Evolutionary conservation across 2,329 filamentous ascomycete genomes (phyloP).

Genomic region (Chalaropsis ovoidea): DNA sequence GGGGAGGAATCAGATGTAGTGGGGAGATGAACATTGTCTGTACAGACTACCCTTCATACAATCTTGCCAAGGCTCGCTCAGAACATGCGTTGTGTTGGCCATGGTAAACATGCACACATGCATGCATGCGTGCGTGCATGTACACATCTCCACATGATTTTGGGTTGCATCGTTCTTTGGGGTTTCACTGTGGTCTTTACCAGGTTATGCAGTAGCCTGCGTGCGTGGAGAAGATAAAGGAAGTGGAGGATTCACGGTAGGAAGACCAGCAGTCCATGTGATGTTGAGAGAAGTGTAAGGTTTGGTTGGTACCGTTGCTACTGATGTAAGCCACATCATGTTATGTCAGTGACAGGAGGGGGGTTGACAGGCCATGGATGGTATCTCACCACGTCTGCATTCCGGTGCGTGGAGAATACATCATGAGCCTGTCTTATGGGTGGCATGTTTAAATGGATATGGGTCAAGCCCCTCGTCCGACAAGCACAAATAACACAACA

Average conservation of each 20-base stretch:
- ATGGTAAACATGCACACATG: background rate
- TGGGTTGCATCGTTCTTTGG: conserved; percentile 8
- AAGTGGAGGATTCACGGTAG: background rate
- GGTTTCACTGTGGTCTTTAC: background rate
- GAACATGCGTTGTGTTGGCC: background rate
- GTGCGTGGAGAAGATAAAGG: background rate
- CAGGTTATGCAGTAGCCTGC: background rate
- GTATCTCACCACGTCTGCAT: conserved; percentile 4
- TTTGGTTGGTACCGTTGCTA: background rate
- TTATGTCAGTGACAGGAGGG: background rate
- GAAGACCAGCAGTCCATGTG: background rate
- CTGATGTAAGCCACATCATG: background rate
- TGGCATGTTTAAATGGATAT: conserved; percentile 4
- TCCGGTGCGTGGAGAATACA: background rate
- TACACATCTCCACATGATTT: conserved; percentile 7
- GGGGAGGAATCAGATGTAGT: background rate
- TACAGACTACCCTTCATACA: background rate
- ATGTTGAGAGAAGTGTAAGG: background rate
- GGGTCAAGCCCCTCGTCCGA: background rate
- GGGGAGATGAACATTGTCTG: background rate
- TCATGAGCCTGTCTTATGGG: background rate
- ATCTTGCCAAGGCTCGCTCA: background rate
- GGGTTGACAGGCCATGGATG: background rate
- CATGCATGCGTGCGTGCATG: background rate
- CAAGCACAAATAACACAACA: background rate